Evolutionary conservation across 2,329 filamentous ascomycete genomes (phyloP).

Genomic region (Cladorrhinum sp.): DNA sequence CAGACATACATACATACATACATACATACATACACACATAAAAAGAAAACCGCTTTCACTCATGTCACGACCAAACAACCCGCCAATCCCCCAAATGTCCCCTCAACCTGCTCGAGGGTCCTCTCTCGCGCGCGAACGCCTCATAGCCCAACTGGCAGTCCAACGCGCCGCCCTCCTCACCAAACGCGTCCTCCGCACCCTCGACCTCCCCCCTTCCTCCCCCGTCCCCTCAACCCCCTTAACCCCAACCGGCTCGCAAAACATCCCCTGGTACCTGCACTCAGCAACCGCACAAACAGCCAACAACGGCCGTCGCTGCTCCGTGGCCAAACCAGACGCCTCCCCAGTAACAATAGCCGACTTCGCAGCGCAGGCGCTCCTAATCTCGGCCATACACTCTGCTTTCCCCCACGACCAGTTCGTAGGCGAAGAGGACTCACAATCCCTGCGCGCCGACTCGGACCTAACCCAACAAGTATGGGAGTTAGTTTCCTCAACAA

Average conservation of each 20-base stretch:
- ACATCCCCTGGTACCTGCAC: background rate
- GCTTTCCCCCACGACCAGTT: conserved; percentile 52
- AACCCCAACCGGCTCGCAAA: background rate
- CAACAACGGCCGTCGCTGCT: conserved; percentile 16
- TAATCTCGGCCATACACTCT: conserved; percentile 48
- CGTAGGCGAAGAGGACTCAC: conserved; percentile 56
- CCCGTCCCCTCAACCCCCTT: background rate
- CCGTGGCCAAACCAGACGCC: conserved; percentile 26
- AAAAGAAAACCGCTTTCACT: background rate
- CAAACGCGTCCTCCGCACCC: conserved; percentile 41
- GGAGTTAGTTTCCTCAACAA: conserved; percentile 48
- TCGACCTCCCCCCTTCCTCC: conserved; percentile 1
- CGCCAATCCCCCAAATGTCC: background rate
- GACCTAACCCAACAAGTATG: conserved; percentile 48
- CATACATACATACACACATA: background rate
- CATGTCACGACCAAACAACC: background rate
- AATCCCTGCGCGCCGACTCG: conserved; percentile 43
- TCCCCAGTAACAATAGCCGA: conserved; percentile 56
- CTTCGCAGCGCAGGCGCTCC: conserved; percentile 57
- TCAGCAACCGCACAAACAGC: background rate
- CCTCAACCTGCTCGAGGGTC: background rate
- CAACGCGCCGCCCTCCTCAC: conserved; percentile 62
- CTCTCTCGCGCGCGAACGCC: background rate
- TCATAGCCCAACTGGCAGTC: conserved; percentile 75
- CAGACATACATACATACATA: background rate